Conservation (phyloP, 805 yeast species). For the Ogataea trehaloabstinens region DNA sequence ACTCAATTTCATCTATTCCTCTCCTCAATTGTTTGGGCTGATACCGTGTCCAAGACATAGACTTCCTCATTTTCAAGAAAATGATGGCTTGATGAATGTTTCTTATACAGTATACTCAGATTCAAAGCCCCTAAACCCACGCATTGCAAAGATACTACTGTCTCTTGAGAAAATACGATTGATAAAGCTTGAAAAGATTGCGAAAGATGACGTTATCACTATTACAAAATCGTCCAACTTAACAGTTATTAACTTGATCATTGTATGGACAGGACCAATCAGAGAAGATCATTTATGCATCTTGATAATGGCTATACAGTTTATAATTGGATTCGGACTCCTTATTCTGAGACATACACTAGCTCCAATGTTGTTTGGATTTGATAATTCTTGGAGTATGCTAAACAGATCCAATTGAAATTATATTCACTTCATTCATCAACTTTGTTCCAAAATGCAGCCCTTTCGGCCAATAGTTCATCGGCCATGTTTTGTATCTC, state of each 20-base stretch:
- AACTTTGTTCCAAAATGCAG: slow-evolving; percentile 34
- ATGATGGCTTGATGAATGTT: slow-evolving; percentile 74
- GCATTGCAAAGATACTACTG: slow-evolving; percentile 37
- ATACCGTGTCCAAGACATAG: slow-evolving; percentile 97
- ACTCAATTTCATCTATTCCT: slow-evolving; percentile 81
- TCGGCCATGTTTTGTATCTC: slow-evolving; percentile 72
- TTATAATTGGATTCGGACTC: slow-evolving; percentile 62
- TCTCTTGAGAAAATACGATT: slow-evolving; percentile 49
- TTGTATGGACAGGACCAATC: slow-evolving; percentile 89
- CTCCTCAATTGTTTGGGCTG: slow-evolving; percentile 85
- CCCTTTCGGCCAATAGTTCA: slow-evolving; percentile 49
- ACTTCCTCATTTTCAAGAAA: slow-evolving; percentile 69
- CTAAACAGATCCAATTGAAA: slow-evolving; percentile 25
- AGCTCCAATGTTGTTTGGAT: slow-evolving; percentile 85
- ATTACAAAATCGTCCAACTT: slow-evolving; percentile 62
- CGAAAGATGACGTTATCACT: slow-evolving; percentile 20
- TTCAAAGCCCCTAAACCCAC: slow-evolving; percentile 22
- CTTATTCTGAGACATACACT: slow-evolving; percentile 74
- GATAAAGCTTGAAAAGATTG: slow-evolving; percentile 40
- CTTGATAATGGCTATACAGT: slow-evolving; percentile 59
- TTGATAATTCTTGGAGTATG: slow-evolving; percentile 65
- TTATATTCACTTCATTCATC: no score
- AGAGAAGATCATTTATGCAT: slow-evolving; percentile 76
- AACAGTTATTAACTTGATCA: slow-evolving; percentile 79
- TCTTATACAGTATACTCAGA: slow-evolving; percentile 49